A percentile compares a stretch with the other conserved stretches of the same genome.
These are phyloP conservation scores for Ophiostoma montium DNA, from an alignment of 2,329 filamentous ascomycete species.

Conservation along the genomic window DNA sequence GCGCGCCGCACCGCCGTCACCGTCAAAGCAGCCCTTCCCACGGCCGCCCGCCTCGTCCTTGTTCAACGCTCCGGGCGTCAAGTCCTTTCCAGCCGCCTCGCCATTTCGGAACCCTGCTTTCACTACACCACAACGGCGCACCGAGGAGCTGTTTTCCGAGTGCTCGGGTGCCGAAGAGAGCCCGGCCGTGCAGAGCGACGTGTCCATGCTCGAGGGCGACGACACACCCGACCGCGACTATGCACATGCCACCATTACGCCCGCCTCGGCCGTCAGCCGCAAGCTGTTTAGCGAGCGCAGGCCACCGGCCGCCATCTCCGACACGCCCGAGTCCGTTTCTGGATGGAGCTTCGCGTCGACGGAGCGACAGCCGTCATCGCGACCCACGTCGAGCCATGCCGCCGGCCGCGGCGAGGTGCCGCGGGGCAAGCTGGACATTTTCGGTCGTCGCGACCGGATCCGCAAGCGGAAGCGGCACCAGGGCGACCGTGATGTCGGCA, in stretches of 20 bases:
- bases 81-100: conserved; percentile 32
- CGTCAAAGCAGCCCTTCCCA: conserved; percentile 20
- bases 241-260: conserved; percentile 31
- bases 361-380: not conserved
- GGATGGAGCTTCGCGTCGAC: not conserved
- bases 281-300: conserved; percentile 8
- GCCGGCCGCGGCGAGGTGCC: conserved; percentile 53
- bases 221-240: conserved; percentile 34
- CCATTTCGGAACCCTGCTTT: conserved; percentile 51
- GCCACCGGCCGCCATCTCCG: not conserved
- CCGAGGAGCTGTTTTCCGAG: conserved; percentile 41
- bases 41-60: conserved; percentile 28
- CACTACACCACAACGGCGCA: conserved; percentile 45
- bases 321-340: not conserved
- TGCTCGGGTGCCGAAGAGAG: conserved; percentile 45
- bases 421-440: conserved; percentile 27
- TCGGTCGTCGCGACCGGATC: conserved; percentile 29
- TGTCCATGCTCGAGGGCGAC: conserved; percentile 37
- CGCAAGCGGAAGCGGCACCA: conserved; percentile 41
- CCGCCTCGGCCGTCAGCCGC: conserved; percentile 24
- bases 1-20: conserved; percentile 11
- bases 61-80: conserved; percentile 30
- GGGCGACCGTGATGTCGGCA: conserved; percentile 37
- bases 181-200: conserved; percentile 40
- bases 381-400: conserved; percentile 21